Evolutionary conservation across 768 basidiomycete genomes (phyloP), one percentile per base, ranked within the genome.

Genomic region (Lentinus tigrinus): DNA sequence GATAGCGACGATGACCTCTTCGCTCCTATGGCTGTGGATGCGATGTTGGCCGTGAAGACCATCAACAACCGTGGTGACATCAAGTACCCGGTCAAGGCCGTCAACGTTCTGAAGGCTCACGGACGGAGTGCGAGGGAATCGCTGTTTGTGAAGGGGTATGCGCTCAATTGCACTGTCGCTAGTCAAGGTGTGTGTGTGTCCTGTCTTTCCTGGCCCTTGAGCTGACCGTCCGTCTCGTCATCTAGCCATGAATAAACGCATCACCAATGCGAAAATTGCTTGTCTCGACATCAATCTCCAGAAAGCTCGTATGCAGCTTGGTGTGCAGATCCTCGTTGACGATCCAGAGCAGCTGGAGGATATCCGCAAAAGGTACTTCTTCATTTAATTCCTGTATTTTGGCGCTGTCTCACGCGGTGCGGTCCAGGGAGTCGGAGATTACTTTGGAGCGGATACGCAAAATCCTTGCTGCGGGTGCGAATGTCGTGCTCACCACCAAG

Each of bases 1-100:
- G 46, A 23, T 67, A 98, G 97, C 56, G 97, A 99, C 71, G 95
- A 96, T 67, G 95, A 97, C 70, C 79, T 98, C 52, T 99, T 98
- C 72, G 95, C 96, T 11, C 96, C 97, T 46, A 92, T 99, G 88
- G 95, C 96, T 50, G 97, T 99, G 14, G 95, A 98, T 64, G 97
- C 97, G 27, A 98, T 99, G 94, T 83, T 95, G 46, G 90, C 97
- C 3, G 97, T 99, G 54, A 95, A 88, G 78, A 95, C 94, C 6
- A 85, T 93, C 67, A 98, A 98, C 72, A 76, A 87, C 62, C 85
- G 94, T 52, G 97, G 97, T 28, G 97, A 99, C 71, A 88, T 91
- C 70, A 98, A 98, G 74, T 99, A 98, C 75, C 97, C 97, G 5
- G 97, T 99, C 60, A 98, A 99, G 75, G 97, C 97, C 4, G 97